A percentile compares a stretch with the other conserved stretches of the same genome.
Evolutionary conservation across 208 protist species (phyloP).

Genomic region (Trypanosoma rangeli): DNA sequence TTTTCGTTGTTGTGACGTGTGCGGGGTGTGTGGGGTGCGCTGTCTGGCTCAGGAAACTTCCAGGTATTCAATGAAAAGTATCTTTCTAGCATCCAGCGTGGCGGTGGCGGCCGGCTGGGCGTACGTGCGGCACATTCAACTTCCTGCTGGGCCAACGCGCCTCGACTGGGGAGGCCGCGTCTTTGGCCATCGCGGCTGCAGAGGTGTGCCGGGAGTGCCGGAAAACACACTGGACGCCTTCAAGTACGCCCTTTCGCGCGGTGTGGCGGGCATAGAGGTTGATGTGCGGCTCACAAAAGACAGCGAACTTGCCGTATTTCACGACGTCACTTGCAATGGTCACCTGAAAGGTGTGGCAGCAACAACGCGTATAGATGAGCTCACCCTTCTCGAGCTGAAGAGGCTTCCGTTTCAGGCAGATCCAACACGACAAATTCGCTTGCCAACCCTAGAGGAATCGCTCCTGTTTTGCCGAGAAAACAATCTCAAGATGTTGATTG

Average conservation of each 20-base stretch:
- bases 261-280: conserved; percentile 73
- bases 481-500: conserved; percentile 83
- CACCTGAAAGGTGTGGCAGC: conserved; percentile 44
- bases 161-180: conserved; percentile 74
- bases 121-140: conserved; percentile 65
- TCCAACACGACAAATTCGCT: conserved; percentile 62
- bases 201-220: conserved; percentile 59
- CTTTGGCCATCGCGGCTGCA: conserved; percentile 90
- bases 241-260: conserved; percentile 74
- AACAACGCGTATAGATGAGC: conserved; percentile 59
- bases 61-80: conserved; percentile 25
- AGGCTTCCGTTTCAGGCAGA: conserved; percentile 58
- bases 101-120: conserved; percentile 60
- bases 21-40: background rate
- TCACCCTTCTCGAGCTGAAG: conserved; percentile 77
- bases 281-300: conserved; percentile 89
- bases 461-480: conserved; percentile 78
- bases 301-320: conserved; percentile 81
- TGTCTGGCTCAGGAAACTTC: background rate
- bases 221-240: conserved; percentile 91
- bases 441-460: conserved; percentile 87
- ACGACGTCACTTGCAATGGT: conserved; percentile 59
- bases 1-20: background rate
- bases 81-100: conserved; percentile 35
- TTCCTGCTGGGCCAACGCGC: conserved; percentile 72